Base-by-base conservation (phyloP, 192 early-diverging fungal species). In the Mortierella hygrophila region DNA sequence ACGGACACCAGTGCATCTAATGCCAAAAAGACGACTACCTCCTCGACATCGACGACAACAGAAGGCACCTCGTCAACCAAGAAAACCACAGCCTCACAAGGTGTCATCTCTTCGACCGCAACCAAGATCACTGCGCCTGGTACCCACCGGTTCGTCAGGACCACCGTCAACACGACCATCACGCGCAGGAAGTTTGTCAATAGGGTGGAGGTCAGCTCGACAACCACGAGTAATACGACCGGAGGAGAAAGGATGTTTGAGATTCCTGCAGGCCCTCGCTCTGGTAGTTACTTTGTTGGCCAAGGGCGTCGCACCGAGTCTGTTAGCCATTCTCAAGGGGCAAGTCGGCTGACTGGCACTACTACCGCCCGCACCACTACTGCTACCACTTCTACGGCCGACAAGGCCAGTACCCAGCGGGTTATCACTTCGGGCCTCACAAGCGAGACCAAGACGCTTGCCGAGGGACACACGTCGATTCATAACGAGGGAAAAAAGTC, bases 171-270 rank as follows among this genome's bases (percentile, higher is more conserved):
- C 4, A 86, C 84, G 6, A 86, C 78, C 11, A 81, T 81, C n/a
- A 86, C 70, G 6, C 84, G 78, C 18, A 74, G 76, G n/a, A 81
- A 86, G 79, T 81, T 81, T 55, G 38, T n/a, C 11, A 68, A 86
- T 63, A 79, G 79, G 0, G 71, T 15, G 9, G 76, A 63, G 71
- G 79, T 86, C 26, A 78, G 76, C 54, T 80, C 75, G 37, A 42
- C 29, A 37, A 74, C 79, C 5, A 75, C 46, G 21, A 81, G 69
- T 21, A 78, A 79, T 20, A 73, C 84, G 6, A 70, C 76, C 2
- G 76, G 84, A 40, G 79, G 79, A n/a, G 84, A 81, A 44, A 73
- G n/a, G 23, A 78, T 77, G 72, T 86, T 86, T 78, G 84, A 86
- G 65, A 80, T 86, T 40, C 84, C 84, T 15, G 70, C 79, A 32